phyloP scores from a whole-genome alignment of 2,329 filamentous ascomycete genomes.

The Xenosphaeropsis pyriputrescens region DNA sequence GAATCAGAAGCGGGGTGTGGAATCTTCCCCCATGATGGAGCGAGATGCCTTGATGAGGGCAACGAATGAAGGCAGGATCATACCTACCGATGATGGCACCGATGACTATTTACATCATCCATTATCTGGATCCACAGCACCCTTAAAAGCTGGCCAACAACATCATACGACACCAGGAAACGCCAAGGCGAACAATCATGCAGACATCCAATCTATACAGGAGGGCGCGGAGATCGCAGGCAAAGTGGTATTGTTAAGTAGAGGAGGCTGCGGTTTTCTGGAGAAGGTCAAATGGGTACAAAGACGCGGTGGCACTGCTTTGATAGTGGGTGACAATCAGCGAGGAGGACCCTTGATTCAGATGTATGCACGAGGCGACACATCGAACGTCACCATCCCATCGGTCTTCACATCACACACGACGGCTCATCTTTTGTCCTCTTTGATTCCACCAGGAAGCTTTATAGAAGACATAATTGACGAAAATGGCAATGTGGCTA shows the following conservation, averaged over 20 bases:
- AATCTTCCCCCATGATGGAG: slow-evolving; percentile 10
- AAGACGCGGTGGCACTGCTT: slow-evolving; percentile 69
- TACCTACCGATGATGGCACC: slow-evolving; percentile 51
- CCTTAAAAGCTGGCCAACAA: slow-evolving; percentile 11
- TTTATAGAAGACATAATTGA: slow-evolving; percentile 44
- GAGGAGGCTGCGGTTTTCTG: slow-evolving; percentile 88
- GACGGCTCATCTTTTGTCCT: slow-evolving; percentile 83
- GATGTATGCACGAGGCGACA: slow-evolving; percentile 97
- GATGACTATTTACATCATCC: slow-evolving; percentile 67
- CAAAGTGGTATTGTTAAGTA: slow-evolving; percentile 81
- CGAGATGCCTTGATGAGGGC: slow-evolving; percentile 5
- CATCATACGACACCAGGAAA: slow-evolving; percentile 3
- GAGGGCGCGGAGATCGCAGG: slow-evolving; percentile 86
- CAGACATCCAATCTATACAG: slow-evolving; percentile 83
- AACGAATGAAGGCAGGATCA: too few relatives aligned
- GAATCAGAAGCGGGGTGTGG: slow-evolving; percentile 19
- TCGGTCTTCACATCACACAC: slow-evolving; percentile 91
- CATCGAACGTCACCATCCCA: slow-evolving; percentile 86
- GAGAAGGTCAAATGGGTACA: slow-evolving; percentile 98
- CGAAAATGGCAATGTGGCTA: slow-evolving; percentile 40
- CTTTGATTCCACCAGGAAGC: slow-evolving; percentile 60
- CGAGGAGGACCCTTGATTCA: slow-evolving; percentile 81
- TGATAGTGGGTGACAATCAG: slow-evolving; percentile 90
- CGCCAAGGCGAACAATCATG: slow-evolving; percentile 33
- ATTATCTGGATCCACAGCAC: slow-evolving; percentile 21